Conservation (phyloP, 2,329 filamentous ascomycete species). For the Sporothrix sp. region DNA sequence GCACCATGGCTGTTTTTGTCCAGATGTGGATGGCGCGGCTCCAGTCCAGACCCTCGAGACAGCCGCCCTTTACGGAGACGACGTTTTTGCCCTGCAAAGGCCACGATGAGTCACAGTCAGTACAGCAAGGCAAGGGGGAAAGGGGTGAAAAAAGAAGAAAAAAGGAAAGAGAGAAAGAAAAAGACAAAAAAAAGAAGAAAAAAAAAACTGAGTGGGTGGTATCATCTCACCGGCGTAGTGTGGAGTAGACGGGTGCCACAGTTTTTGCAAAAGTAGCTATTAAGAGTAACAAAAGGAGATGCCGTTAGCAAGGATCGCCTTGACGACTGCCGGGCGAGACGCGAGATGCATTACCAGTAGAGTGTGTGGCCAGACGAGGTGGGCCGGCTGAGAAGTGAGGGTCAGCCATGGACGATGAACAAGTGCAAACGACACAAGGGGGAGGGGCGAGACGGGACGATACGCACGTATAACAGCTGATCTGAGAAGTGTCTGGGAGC, state of each 20-base stretch:
- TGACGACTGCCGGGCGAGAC: too few species aligned
- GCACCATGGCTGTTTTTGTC: constrained; percentile 57
- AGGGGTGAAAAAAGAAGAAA: neutral
- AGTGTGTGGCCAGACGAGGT: constrained; percentile 48
- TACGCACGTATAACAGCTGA: constrained; percentile 47
- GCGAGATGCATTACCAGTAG: constrained; percentile 38
- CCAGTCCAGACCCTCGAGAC: constrained; percentile 55
- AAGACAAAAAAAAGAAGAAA: constrained; percentile 18
- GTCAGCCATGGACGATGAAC: too few species aligned
- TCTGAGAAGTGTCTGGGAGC: constrained; percentile 38
- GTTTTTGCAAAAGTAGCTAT: constrained; percentile 56
- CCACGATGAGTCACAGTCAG: neutral
- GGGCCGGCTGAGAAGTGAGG: too few species aligned
- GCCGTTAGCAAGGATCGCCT: neutral
- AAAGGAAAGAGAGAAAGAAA: neutral
- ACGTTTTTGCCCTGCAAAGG: constrained; percentile 43
- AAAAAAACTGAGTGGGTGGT: too few species aligned
- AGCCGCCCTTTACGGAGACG: constrained; percentile 58
- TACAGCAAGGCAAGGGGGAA: neutral
- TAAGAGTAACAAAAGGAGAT: constrained; percentile 6
- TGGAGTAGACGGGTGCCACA: constrained; percentile 60
- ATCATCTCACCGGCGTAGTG: constrained; percentile 33
- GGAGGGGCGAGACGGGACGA: neutral
- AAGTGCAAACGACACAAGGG: constrained; percentile 22
- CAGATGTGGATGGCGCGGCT: constrained; percentile 54